A percentile compares a stretch with the other conserved stretches of the same genome.
phyloP scores from a whole-genome alignment of 768 basidiomycete species.

The Mycena metata region DNA sequence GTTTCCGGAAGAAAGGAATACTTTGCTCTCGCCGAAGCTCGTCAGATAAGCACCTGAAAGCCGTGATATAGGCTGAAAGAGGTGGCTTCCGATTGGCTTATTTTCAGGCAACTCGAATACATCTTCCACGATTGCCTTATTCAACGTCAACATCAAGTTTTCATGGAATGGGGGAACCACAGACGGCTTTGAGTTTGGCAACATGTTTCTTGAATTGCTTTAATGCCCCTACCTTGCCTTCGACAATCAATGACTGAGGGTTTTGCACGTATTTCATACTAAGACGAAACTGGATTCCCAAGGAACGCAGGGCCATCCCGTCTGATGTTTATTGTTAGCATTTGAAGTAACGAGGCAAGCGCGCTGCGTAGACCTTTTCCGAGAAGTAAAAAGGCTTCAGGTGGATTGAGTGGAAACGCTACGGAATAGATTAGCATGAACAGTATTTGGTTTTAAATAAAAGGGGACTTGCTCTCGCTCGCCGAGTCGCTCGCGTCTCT shows the following conservation, averaged over 20 bases:
- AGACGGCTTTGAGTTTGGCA: slow-evolving; percentile 62
- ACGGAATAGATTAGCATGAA: slow-evolving; percentile 18
- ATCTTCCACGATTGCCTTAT: slow-evolving; percentile 57
- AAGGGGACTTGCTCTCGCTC: slow-evolving; percentile 60
- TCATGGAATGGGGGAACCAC: slow-evolving; percentile 29
- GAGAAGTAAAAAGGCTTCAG: slow-evolving; percentile 77
- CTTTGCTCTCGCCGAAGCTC: slow-evolving; percentile 62
- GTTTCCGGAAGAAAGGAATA: slow-evolving; percentile 39
- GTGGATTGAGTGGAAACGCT: slow-evolving; percentile 71
- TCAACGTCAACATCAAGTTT: slow-evolving; percentile 13
- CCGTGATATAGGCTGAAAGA: slow-evolving; percentile 78
- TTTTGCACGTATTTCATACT: slow-evolving; percentile 69
- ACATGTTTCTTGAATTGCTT: slow-evolving; percentile 64
- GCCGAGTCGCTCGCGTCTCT: slow-evolving; percentile 61
- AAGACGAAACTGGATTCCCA: slow-evolving; percentile 73
- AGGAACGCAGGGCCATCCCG: slow-evolving; percentile 69
- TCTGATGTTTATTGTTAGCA: slow-evolving; percentile 59
- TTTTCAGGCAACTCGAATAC: slow-evolving; percentile 59
- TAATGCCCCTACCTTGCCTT: slow-evolving; percentile 69
- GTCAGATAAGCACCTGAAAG: slow-evolving; percentile 75
- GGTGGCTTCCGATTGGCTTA: slow-evolving; percentile 56
- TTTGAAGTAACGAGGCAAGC: not conserved
- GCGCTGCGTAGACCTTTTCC: slow-evolving; percentile 66
- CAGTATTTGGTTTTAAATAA: slow-evolving; percentile 4
- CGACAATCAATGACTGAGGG: slow-evolving; percentile 71